Base-by-base conservation (phyloP, 768 basidiomycete genomes). In the Leccinum uliginosum region DNA sequence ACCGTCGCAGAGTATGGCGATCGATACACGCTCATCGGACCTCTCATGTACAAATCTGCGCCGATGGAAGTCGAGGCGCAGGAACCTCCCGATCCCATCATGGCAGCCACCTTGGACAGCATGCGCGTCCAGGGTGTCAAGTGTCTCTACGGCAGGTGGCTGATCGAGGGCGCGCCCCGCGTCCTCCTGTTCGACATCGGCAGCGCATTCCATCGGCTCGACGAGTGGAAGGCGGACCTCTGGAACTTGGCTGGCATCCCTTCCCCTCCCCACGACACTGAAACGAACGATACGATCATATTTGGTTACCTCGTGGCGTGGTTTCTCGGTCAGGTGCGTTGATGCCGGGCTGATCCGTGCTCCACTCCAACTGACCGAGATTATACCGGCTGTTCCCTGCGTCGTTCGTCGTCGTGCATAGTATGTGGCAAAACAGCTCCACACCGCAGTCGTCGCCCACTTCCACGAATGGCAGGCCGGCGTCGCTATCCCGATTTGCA, bases 381-480 rank as follows among this genome's bases (percentile, higher is more conserved):
- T 45, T 14, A 15, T 45, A 14, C 64, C 38, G 63, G 43, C 9
- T 30, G 6, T 10, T 32, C 11, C 29, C 10, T 32, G 30, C 30
- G 38, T 40, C n/a, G 38, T n/a, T n/a, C 54, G 4, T 14, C 11
- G 4, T 17, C 30, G 53, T 48, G 3, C 69, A n/a, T n/a, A 93
- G 91, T 94, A 92, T 67, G 86, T 91, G 40, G 68, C 89, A 26
- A 85, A 84, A 44, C 91, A 97, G 70, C 80, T 89, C 30, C 77
- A 81, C 53, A 91, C 85, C 6, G 93, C 95, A 17, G 91, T 98
- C 65, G 82, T 98, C 56, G 95, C 94, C 62, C 97, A 99, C 74
- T 97, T 99, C 78, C 97, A 99, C 73, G 97, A 99, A 74, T 99
- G 97, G 97, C 97, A 98, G 71, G 96, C 94, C 9, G 95, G 96